Evolutionary conservation across 208 protist species (phyloP).

Genomic region (Jaenimonas drosophilae): DNA sequence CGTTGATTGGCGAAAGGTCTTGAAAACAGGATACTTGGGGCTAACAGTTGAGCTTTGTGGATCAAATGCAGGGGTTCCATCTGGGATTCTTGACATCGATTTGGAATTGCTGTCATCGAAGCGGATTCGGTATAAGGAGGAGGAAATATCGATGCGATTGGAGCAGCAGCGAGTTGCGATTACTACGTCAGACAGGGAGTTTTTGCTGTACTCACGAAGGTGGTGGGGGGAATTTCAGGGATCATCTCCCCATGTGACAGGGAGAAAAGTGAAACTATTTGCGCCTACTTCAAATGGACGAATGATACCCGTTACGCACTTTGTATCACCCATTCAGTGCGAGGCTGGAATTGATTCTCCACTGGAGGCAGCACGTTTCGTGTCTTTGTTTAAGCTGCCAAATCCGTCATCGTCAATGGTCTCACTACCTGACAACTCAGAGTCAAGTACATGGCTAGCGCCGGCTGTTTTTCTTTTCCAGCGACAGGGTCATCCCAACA

Average conservation of each 20-base stretch:
- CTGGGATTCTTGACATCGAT: constrained; percentile 87
- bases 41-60: constrained; percentile 89
- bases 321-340: constrained; percentile 67
- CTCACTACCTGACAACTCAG: constrained; percentile 10
- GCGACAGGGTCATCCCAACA: constrained; percentile 64
- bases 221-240: constrained; percentile 88
- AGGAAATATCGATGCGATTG: constrained; percentile 57
- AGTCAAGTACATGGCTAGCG: constrained; percentile 44
- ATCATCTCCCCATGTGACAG: constrained; percentile 43
- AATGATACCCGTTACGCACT: constrained; percentile 84
- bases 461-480: constrained; percentile 84
- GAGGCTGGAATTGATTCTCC: constrained; percentile 72
- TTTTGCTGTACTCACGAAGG: constrained; percentile 85
- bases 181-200: constrained; percentile 88
- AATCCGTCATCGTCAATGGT: constrained; percentile 24
- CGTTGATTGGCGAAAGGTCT: constrained; percentile 86
- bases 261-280: constrained; percentile 84
- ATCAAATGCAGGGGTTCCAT: constrained; percentile 70
- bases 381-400: constrained; percentile 63
- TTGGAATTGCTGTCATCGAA: constrained; percentile 69
- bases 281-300: constrained; percentile 60
- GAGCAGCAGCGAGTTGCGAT: constrained; percentile 73
- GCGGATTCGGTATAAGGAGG: constrained; percentile 47
- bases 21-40: constrained; percentile 78
- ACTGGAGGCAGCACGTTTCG: constrained; percentile 80